Base-by-base conservation (phyloP, 768 basidiomycete species). In the Podaxis pistillaris region DNA sequence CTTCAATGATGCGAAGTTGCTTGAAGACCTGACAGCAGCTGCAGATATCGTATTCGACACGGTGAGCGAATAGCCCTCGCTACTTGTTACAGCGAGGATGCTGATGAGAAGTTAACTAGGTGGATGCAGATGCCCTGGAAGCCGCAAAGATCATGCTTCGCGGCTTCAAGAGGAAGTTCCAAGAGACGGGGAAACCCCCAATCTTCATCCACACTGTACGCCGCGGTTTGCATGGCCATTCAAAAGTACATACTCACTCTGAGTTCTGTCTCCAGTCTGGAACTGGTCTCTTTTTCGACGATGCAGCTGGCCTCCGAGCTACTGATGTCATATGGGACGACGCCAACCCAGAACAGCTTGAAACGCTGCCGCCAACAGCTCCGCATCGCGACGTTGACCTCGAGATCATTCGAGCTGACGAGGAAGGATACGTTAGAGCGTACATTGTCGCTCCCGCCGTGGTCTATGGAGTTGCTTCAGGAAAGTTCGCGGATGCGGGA, bases 391-490 rank as follows among this genome's bases (percentile, higher is more conserved):
- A 74, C 17, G 81, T 87, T 2, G 87, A 87, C 63, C 67, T 82
- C 24, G 67, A 71, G 3, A 60, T 86, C 40, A 73, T 83, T 4
- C 75, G 76, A 4, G 85, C 83, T 2, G 80, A 83, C 64, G 72
- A 73, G 41, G 72, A 80, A 74, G 85, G 82, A 15, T 85, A 81
- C 69, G 77, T 79, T 33, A 77, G 76, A 58, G 77, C 81, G 0
- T 82, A 84, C 69, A 84, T 86, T 60, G 67, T 87, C 56, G 66
- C 83, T 13, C 85, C 86, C 0, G 74, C 80, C 1, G 84, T 81
- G 1, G 81, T 86, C 50, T 87, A 82, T 63, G 84, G 83, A 36
- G 70, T 78, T 9, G 81, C 83, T 0, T 69, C 72, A 0, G 80
- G 79, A 12, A 70, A 73, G n/a, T 76, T 86, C 17, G 79, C 80